Evolutionary conservation across 495 filamentous ascomycete species (phyloP), one percentile per base, ranked within the genome.

Genomic region (Xylaria grammica): DNA sequence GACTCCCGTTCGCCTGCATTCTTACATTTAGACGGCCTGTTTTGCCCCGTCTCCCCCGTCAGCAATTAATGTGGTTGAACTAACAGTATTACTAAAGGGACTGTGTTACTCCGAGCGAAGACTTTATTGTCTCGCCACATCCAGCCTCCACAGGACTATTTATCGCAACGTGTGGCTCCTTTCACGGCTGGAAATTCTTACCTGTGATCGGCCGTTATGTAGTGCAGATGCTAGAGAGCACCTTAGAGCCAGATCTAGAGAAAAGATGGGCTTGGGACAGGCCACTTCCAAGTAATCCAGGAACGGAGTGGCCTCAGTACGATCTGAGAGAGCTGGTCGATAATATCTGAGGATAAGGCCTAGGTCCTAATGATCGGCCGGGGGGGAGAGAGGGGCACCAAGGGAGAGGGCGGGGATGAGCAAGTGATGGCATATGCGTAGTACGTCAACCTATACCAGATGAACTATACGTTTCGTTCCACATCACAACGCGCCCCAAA

Each of bases 121-220:
- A 86, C 65, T 86, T 86, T 65, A 84, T 86, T 38, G 86, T 88
- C 58, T 80, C 78, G 29, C 73, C 79, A 19, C 86, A 89, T 66
- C 78, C 85, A 0, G 76, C 75, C 29, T 80, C 77, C 38, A 67
- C 77, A 38, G 80, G 80, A 29, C 65, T 84, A 0, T 78, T 74
- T 50, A 57, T 84, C 54, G 82, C 82, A 2, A 79, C 74, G 4
- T 77, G 68, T n/a, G 82, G 82, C 8, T 81, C 79, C 22, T 83
- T 82, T 62, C 81, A 84, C 54, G 76, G 79, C 8, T 89, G 77
- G 75, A 89, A 89, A 69, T 88, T 89, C 74, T 76, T 88, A 60
- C 85, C 86, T 0, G 81, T 83, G 13, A 75, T 89, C 44, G 86
- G 86, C 17, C 78, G 83, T 27, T 87, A 88, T 66, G 81, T 89